Percentiles rank a stretch among this genome's conserved stretches.
phyloP scores from a whole-genome alignment of 306 rosid species.

The Lagenaria siceraria region DNA sequence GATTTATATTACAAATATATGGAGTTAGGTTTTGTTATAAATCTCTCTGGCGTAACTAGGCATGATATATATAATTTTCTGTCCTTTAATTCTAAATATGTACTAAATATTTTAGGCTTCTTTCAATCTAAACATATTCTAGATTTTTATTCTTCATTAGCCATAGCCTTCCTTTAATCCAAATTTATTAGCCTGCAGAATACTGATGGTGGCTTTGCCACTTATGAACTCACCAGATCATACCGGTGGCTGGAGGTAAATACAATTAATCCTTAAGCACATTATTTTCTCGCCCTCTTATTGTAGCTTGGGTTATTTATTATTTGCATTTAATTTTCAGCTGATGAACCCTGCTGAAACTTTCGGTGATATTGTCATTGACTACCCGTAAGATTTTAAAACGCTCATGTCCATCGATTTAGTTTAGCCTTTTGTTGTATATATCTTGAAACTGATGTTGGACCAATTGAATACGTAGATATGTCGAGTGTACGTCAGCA shows the following conservation, averaged over 20 bases:
- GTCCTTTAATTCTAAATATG: not conserved
- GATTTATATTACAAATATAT: too few species aligned
- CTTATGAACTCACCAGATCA: slow-evolving; percentile 26
- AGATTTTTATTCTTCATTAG: not conserved
- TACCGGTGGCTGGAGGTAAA: slow-evolving; percentile 22
- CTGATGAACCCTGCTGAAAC: slow-evolving; percentile 29
- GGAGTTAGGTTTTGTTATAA: too few species aligned
- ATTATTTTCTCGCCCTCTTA: not conserved
- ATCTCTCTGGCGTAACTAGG: not conserved
- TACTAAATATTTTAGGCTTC: not conserved
- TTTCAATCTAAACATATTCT: not conserved
- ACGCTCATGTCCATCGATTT: not conserved
- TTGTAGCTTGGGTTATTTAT: not conserved
- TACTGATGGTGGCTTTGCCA: slow-evolving; percentile 22
- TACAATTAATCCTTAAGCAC: not conserved
- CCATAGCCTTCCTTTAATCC: not conserved
- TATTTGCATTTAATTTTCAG: not conserved
- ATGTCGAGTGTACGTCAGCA: slow-evolving; percentile 30
- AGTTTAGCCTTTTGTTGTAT: not conserved
- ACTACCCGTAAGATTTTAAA: slow-evolving; percentile 20
- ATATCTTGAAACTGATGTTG: not conserved
- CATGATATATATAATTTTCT: not conserved
- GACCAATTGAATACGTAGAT: slow-evolving; percentile 11
- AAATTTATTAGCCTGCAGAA: slow-evolving; percentile 11
- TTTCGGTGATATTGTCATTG: slow-evolving; percentile 30